Conservation (phyloP, 345 rosid species). For the Nasturtium officinale region DNA sequence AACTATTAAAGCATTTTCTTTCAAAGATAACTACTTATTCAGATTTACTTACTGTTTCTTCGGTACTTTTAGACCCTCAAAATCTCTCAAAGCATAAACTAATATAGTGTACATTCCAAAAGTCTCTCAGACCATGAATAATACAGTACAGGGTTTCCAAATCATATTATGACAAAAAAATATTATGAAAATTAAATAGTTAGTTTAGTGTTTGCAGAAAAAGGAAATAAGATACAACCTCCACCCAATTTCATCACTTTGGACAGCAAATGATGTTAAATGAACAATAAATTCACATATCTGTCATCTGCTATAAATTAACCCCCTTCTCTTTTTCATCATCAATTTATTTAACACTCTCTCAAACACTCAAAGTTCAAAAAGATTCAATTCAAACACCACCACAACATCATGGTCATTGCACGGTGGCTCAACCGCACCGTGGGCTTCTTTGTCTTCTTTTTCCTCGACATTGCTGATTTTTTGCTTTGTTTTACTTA, state of each 20-base stretch:
- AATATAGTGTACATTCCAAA: neutral
- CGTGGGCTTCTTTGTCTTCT: constrained; percentile 36
- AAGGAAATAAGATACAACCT: constrained; percentile 26
- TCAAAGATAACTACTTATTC: neutral
- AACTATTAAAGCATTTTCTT: neutral
- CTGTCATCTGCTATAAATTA: constrained; percentile 37
- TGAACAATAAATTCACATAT: constrained; percentile 43
- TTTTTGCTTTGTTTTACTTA: constrained; percentile 41
- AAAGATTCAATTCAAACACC: constrained; percentile 29
- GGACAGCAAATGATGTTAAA: constrained; percentile 44
- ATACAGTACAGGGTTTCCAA: constrained; percentile 4
- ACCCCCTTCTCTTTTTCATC: constrained; percentile 4
- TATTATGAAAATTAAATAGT: constrained; percentile 14
- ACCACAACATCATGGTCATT: constrained; percentile 36
- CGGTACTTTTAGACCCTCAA: neutral
- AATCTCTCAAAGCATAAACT: constrained; percentile 19
- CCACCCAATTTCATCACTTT: constrained; percentile 42
- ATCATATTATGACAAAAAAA: neutral
- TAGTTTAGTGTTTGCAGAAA: constrained; percentile 28
- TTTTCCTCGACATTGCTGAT: constrained; percentile 41
- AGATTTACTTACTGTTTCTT: neutral
- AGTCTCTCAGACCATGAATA: neutral
- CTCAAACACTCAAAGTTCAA: constrained; percentile 2
- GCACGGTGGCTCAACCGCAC: constrained; percentile 44
- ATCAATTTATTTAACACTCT: constrained; percentile 18